Evolutionary conservation across 129 eudicot species (phyloP), one percentile per base, ranked within the genome.

Genomic region (Lactuca sativa): DNA sequence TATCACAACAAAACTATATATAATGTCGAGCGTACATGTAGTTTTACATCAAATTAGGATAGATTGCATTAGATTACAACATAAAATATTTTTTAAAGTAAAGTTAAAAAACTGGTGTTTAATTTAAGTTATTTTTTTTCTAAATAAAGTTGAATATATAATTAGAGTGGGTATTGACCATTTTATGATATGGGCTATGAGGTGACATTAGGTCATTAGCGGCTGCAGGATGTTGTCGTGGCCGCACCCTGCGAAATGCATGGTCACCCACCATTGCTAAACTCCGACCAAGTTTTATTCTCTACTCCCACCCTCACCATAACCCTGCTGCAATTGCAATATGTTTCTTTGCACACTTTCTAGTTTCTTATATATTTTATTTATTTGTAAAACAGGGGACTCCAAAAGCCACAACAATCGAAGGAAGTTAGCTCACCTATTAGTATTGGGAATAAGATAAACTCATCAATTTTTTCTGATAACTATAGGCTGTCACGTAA

Each of bases 81-180:
- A 43, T 1, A 3, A 36, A 36, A 2, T 2, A 6, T 4, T 36
- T 36, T 6, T 36, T 36, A 36, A 36, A 36, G 6, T 36, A 36
- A 36, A 36, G 5, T 36, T 6, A 6, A 36, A 6, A 36, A 3
- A 36, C 5, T 6, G 0, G 38, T 25, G 30, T 25, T 0, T 25
- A 25, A 25, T 25, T 0, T 25, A 25, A 25, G 0, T 25, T 25
- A 36, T 0, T 0, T 40, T 2, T 40, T 40, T 40, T 40, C 0
- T 2, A 6, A 40, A 5, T 5, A 9, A 11, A 47, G 3, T 10
- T 47, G 15, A 47, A 47, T 47, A 47, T 3, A 47, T 14, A 12
- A 47, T 47, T 47, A 36, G 69, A 62, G 81, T 16, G 56, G 55
- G 56, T 77, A 76, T 54, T 69, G 70, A 76, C 71, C 81, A 77